A percentile compares a stretch with the other conserved stretches of the same genome.
phyloP scores from a whole-genome alignment of 305 asterid genomes.

The Fraxinus platypoda region DNA sequence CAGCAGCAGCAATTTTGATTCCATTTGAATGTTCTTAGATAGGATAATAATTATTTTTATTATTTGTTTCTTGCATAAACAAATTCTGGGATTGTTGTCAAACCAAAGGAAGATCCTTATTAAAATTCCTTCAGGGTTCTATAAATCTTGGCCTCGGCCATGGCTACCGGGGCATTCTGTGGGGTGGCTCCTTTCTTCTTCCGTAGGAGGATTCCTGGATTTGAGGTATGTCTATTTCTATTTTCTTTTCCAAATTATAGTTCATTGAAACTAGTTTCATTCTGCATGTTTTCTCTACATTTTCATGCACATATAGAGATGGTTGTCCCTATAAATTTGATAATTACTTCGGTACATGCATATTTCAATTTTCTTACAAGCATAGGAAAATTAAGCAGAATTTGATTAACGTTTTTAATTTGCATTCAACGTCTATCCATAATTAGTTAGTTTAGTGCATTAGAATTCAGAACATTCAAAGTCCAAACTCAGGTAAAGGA shows the following conservation, averaged over 20 bases:
- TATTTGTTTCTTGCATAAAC: slow-evolving; percentile 7
- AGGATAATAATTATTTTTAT: slow-evolving; percentile 23
- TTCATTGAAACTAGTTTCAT: background rate
- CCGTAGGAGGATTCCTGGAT: slow-evolving; percentile 43
- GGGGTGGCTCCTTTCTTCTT: slow-evolving; percentile 58
- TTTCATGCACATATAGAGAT: background rate
- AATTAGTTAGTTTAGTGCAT: background rate
- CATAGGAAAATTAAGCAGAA: background rate
- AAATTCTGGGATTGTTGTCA: slow-evolving; percentile 15
- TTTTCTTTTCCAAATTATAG: background rate
- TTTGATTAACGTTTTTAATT: background rate
- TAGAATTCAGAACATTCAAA: background rate
- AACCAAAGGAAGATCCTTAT: slow-evolving; percentile 20
- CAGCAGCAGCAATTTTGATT: background rate
- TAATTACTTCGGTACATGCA: background rate
- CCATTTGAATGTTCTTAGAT: slow-evolving; percentile 31
- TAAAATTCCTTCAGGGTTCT: slow-evolving; percentile 20
- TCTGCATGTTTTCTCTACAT: background rate
- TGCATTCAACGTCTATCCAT: background rate
- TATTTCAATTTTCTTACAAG: background rate
- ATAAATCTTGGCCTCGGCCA: slow-evolving; percentile 31
- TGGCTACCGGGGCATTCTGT: slow-evolving; percentile 51
- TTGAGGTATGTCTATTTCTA: slow-evolving; percentile 37
- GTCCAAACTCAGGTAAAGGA: background rate
- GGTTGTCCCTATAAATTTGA: background rate